Conservation (phyloP, 2,329 filamentous ascomycete species). For the Ascochyta lentis region DNA sequence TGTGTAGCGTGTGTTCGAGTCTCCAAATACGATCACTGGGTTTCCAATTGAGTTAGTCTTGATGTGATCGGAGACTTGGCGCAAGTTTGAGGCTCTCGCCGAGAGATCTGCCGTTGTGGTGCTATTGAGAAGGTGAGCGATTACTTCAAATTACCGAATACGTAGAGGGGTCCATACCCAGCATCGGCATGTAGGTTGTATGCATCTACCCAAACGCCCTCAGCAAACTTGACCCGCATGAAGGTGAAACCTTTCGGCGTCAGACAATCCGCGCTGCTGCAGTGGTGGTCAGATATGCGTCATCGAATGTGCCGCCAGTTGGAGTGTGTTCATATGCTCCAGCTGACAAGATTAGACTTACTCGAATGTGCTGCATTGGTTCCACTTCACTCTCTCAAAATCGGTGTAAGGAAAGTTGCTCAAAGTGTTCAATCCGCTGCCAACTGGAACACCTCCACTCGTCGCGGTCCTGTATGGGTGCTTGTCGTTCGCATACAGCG, state of each 20-base stretch:
- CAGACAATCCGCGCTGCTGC: conserved; percentile 64
- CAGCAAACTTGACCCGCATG: conserved; percentile 63
- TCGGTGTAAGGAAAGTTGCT: conserved; percentile 65
- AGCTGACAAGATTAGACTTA: conserved; percentile 5
- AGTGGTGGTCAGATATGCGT: not conserved
- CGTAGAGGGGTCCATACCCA: conserved; percentile 48
- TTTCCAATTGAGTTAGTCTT: conserved; percentile 63
- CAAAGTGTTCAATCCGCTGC: conserved; percentile 69
- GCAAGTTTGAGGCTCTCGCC: conserved; percentile 65
- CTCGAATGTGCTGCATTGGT: conserved; percentile 58
- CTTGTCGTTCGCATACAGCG: conserved; percentile 66
- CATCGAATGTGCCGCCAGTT: too few relatives aligned
- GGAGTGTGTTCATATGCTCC: too few relatives aligned
- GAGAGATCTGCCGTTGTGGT: conserved; percentile 59
- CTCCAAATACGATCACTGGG: conserved; percentile 68
- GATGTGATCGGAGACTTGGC: conserved; percentile 67
- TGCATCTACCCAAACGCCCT: conserved; percentile 64
- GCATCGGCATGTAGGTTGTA: conserved; percentile 74
- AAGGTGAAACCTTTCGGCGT: conserved; percentile 75
- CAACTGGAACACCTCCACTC: conserved; percentile 68
- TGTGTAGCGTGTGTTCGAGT: conserved; percentile 71
- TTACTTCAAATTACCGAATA: not conserved
- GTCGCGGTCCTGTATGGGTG: conserved; percentile 68
- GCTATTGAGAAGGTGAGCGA: conserved; percentile 21
- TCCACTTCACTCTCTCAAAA: conserved; percentile 66